These are phyloP conservation scores for Clavulina sp. DNA, from an alignment of 768 basidiomycete species.

Conservation along the genomic window DNA sequence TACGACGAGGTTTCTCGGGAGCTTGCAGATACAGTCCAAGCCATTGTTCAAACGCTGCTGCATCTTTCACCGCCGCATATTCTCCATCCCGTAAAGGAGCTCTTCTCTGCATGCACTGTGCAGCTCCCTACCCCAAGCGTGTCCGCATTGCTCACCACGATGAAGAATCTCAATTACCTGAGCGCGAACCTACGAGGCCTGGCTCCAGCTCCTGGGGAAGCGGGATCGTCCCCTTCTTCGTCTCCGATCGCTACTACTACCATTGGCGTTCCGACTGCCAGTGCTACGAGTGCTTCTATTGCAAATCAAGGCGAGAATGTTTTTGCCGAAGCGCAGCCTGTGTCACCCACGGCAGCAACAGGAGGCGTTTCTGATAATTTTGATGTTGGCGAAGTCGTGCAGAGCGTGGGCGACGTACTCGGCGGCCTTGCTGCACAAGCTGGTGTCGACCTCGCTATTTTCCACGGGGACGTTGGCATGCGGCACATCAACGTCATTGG, in stretches of 20 bases:
- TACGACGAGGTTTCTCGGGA: conserved; percentile 65
- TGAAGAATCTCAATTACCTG: conserved; percentile 89
- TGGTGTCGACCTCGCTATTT: conserved; percentile 82
- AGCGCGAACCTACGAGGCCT: conserved; percentile 50
- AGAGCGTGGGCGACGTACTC: conserved; percentile 74
- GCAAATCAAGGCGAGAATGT: background rate
- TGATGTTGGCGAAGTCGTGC: conserved; percentile 81
- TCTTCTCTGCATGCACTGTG: conserved; percentile 75
- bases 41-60: conserved; percentile 78
- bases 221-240: background rate
- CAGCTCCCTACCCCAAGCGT: conserved; percentile 77
- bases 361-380: conserved; percentile 45
- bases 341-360: too few relatives aligned
- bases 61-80: conserved; percentile 82
- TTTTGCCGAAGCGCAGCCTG: background rate
- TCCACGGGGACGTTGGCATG: conserved; percentile 76
- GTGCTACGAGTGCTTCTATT: background rate
- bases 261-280: background rate
- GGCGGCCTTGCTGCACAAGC: conserved; percentile 67
- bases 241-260: background rate
- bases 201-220: background rate
- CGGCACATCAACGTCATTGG: conserved; percentile 74
- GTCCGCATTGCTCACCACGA: conserved; percentile 73
- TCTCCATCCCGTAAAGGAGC: conserved; percentile 83
- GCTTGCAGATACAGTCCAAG: conserved; percentile 79